phyloP scores from a whole-genome alignment of 805 yeast genomes.

The Dipodascopsis tothii region DNA sequence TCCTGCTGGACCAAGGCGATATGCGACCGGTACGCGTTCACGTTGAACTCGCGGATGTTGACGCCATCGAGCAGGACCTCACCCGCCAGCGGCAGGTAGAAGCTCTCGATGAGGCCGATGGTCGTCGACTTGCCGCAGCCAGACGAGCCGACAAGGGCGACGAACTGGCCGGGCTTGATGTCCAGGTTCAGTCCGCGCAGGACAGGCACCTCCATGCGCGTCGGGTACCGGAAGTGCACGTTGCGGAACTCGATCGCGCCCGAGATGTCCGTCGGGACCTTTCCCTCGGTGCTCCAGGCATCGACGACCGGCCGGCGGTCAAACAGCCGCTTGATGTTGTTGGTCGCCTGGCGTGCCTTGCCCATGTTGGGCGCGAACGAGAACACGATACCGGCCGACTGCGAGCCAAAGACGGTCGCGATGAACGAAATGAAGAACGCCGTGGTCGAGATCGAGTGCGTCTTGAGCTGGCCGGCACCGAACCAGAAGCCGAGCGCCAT shows the following conservation, averaged over 20 bases:
- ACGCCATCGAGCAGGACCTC: conserved; percentile 70
- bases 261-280: conserved; percentile 27
- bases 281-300: conserved; percentile 28
- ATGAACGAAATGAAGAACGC: conserved; percentile 33
- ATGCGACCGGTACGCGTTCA: conserved; percentile 44
- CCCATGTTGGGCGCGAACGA: conserved; percentile 40
- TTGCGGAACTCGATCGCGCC: conserved; percentile 50
- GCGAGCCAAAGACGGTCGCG: conserved; percentile 36
- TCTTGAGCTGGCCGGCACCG: conserved; percentile 34
- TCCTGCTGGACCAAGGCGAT: conserved; percentile 63
- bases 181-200: conserved; percentile 25
- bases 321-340: conserved; percentile 30
- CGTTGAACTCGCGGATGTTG: conserved; percentile 60
- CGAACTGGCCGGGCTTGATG: conserved; percentile 69
- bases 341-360: conserved; percentile 35
- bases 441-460: conserved; percentile 29
- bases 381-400: conserved; percentile 37
- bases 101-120: conserved; percentile 48
- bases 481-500: conserved; percentile 33
- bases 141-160: conserved; percentile 90
- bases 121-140: conserved; percentile 41
- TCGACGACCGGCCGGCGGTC: conserved; percentile 34
- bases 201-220: conserved; percentile 27
- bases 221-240: conserved; percentile 29
- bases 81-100: conserved; percentile 44